Percentiles rank a stretch among this genome's conserved stretches.
Evolutionary conservation across 169 alveolate species (phyloP).

Genomic region (Cryptosporidium baileyi): DNA sequence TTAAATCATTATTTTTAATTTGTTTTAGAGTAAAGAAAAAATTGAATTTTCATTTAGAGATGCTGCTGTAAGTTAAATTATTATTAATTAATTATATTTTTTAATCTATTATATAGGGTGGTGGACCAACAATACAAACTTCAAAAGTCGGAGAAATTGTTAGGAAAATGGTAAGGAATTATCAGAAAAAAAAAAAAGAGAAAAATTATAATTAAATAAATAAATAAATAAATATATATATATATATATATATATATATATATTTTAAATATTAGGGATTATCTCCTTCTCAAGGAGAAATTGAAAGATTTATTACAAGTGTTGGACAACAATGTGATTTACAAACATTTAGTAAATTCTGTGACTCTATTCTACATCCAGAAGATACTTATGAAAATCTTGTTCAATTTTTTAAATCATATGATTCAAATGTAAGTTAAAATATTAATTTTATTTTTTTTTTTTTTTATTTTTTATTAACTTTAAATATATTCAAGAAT

Average conservation of each 20-base stretch:
- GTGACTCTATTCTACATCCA: conserved; percentile 56
- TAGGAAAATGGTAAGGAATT: conserved; percentile 49
- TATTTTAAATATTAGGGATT: background rate
- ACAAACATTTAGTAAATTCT: conserved; percentile 2
- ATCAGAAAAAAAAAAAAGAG: background rate
- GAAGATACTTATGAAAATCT: conserved; percentile 60
- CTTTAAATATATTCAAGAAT: background rate
- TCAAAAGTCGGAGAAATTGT: conserved; percentile 58
- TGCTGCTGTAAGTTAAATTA: conserved; percentile 35
- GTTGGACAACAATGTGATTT: conserved; percentile 59
- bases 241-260: no score
- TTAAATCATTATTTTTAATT: background rate
- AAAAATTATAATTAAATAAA: background rate
- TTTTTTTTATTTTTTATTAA: background rate
- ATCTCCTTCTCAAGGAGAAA: conserved; percentile 57
- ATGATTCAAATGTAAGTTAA: conserved; percentile 57
- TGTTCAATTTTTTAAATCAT: conserved; percentile 35
- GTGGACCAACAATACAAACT: conserved; percentile 40
- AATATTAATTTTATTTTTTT: background rate
- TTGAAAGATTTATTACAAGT: background rate
- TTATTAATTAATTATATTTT: background rate
- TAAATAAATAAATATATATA: background rate
- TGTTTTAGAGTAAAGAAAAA: conserved; percentile 2
- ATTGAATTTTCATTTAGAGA: conserved; percentile 52
- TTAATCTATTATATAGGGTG: background rate